Evolutionary conservation across 192 early-diverging fungal genomes (phyloP).

Genomic region (Linnemannia elongata): DNA sequence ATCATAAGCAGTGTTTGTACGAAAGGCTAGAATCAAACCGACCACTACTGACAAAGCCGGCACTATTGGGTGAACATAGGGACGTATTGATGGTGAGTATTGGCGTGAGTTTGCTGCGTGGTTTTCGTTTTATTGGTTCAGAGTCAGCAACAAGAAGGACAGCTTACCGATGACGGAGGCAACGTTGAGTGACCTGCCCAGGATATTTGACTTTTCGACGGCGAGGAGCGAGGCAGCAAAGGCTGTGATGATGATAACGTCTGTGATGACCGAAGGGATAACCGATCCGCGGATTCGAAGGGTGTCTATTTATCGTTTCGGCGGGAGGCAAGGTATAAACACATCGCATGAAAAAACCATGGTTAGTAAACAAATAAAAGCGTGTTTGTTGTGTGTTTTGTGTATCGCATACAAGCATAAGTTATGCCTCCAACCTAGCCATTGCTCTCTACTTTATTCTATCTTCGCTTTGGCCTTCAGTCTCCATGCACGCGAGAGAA

Average conservation of each 20-base stretch:
- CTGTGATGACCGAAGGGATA: conserved; percentile 36
- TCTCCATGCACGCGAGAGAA: neutral
- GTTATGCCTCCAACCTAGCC: too few species aligned
- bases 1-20: conserved; percentile 83
- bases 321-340: neutral
- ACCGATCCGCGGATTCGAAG: conserved; percentile 54
- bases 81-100: neutral
- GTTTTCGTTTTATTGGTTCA: neutral
- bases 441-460: neutral
- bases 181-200: conserved; percentile 23
- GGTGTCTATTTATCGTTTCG: conserved; percentile 15
- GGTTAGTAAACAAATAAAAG: neutral
- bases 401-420: too few species aligned
- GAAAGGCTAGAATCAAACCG: conserved; percentile 84
- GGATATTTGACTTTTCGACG: conserved; percentile 13
- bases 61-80: conserved; percentile 5
- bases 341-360: neutral
- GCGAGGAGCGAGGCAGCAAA: conserved; percentile 14
- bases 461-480: neutral
- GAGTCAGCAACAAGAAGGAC: neutral
- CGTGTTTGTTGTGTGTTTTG: neutral
- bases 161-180: conserved; percentile 43
- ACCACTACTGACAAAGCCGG: conserved; percentile 64
- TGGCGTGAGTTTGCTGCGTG: neutral
- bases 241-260: conserved; percentile 37